Percentiles rank a stretch among this genome's conserved stretches.
Evolutionary conservation across 31 red algal species (phyloP).

Genomic region (Odonthalia washingtoniensis): DNA sequence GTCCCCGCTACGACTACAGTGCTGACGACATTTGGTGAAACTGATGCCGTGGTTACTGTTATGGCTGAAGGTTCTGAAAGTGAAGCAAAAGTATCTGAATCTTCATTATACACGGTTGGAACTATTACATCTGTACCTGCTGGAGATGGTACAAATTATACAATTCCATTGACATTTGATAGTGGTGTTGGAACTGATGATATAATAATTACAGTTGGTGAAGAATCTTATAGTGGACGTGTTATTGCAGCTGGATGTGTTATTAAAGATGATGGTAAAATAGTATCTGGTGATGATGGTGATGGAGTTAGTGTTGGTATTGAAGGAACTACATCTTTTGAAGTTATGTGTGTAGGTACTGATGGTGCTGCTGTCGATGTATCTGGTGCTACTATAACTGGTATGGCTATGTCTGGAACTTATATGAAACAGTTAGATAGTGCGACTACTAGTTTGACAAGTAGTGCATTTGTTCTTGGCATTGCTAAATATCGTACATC

Average conservation of each 20-base stretch:
- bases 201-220: conserved; percentile 26
- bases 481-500: conserved; percentile 30
- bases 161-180: conserved; percentile 38
- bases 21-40: too few species aligned
- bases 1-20: too few species aligned
- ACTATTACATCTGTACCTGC: conserved; percentile 3
- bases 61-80: too few species aligned
- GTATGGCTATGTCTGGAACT: conserved; percentile 26
- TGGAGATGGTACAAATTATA: conserved; percentile 41
- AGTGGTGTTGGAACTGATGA: conserved; percentile 13
- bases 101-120: conserved; percentile 21
- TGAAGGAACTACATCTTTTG: conserved; percentile 24
- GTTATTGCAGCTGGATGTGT: conserved; percentile 41
- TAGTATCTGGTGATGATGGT: conserved; percentile 47
- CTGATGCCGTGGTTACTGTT: too few species aligned
- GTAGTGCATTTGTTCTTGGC: conserved; percentile 35
- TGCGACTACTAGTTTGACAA: conserved; percentile 18
- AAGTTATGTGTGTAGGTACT: conserved; percentile 36
- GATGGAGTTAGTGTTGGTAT: conserved; percentile 40
- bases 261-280: conserved; percentile 16
- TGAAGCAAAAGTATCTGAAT: conserved; percentile 2
- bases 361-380: conserved; percentile 43
- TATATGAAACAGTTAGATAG: conserved; percentile 39
- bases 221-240: conserved; percentile 4
- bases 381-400: conserved; percentile 24